Evolutionary conservation across 2,329 filamentous ascomycete species (phyloP).

Genomic region (Clarireedia hainanense): DNA sequence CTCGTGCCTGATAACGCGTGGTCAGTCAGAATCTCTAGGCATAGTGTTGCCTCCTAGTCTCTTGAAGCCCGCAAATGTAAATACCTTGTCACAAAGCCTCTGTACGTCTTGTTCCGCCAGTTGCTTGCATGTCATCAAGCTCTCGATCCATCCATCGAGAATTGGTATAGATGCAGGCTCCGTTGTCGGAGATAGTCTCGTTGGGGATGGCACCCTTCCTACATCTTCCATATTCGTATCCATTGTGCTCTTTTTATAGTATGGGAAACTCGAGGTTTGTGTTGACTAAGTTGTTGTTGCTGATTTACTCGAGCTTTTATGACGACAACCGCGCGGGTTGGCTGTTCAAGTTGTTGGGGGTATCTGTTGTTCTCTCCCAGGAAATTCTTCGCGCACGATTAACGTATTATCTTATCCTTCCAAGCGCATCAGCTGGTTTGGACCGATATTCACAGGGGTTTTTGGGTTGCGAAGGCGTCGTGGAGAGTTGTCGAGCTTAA

Average conservation of each 20-base stretch:
- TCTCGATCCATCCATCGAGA: slow-evolving; percentile 97
- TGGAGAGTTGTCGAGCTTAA: slow-evolving; percentile 3
- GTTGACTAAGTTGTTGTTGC: slow-evolving; percentile 14
- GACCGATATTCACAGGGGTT: slow-evolving; percentile 1
- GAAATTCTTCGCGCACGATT: slow-evolving; percentile 6
- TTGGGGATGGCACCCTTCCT: slow-evolving; percentile 70
- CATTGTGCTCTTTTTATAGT: slow-evolving; percentile 44
- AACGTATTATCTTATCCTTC: slow-evolving; percentile 2
- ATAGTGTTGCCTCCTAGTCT: neutral
- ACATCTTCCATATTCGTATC: slow-evolving; percentile 99
- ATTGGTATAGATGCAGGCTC: slow-evolving; percentile 89
- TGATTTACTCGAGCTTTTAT: slow-evolving; percentile 21
- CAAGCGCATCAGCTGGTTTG: slow-evolving; percentile 3
- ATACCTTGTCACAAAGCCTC: slow-evolving; percentile 93
- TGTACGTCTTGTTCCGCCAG: slow-evolving; percentile 90
- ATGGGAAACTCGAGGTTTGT: slow-evolving; percentile 4
- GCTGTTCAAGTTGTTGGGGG: neutral
- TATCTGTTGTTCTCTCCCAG: slow-evolving; percentile 5
- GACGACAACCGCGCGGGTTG: slow-evolving; percentile 17
- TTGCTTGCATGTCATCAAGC: slow-evolving; percentile 97
- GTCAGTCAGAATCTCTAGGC: neutral
- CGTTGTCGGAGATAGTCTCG: slow-evolving; percentile 65
- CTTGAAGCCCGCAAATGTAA: slow-evolving; percentile 27
- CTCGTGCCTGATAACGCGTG: slow-evolving; percentile 61
- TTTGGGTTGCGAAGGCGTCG: neutral